Conservation (phyloP, 495 filamentous ascomycete genomes). For the Aspergillus panamensis region DNA sequence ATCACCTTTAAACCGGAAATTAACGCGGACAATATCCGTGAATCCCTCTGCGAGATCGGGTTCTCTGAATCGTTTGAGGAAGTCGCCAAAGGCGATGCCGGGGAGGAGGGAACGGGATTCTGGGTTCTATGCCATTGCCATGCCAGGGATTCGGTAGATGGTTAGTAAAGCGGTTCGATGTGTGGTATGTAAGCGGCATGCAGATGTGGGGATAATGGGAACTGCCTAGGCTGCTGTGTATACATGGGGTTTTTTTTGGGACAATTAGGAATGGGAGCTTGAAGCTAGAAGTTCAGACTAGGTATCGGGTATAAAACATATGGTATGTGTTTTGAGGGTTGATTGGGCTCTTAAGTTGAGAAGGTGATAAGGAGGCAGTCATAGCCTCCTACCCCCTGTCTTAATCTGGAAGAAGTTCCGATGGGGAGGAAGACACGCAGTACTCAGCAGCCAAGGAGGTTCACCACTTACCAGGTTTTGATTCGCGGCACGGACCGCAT, state of each 20-base stretch:
- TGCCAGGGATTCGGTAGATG: neutral
- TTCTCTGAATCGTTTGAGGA: constrained; percentile 62
- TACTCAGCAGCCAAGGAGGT: neutral
- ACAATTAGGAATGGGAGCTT: too few species aligned
- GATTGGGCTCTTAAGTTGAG: too few species aligned
- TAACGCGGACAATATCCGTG: constrained; percentile 65
- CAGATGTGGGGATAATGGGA: neutral
- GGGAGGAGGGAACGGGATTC: constrained; percentile 73
- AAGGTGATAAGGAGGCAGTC: neutral
- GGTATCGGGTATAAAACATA: too few species aligned
- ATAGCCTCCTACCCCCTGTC: neutral
- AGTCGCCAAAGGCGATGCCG: constrained; percentile 73
- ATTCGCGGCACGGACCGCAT: constrained; percentile 76
- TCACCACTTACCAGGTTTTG: constrained; percentile 31
- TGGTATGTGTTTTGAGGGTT: too few species aligned
- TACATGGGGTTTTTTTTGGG: too few species aligned
- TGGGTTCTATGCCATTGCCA: constrained; percentile 60
- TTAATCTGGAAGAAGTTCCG: neutral
- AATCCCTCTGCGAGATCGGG: constrained; percentile 79
- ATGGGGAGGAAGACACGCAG: neutral
- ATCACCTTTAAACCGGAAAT: constrained; percentile 63
- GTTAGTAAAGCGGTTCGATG: neutral
- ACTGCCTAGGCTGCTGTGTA: too few species aligned
- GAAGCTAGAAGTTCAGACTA: too few species aligned
- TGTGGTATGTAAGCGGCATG: neutral